These are phyloP conservation scores for Flaveria trinervia DNA, from an alignment of 129 eudicot genomes.

Conservation along the genomic window DNA sequence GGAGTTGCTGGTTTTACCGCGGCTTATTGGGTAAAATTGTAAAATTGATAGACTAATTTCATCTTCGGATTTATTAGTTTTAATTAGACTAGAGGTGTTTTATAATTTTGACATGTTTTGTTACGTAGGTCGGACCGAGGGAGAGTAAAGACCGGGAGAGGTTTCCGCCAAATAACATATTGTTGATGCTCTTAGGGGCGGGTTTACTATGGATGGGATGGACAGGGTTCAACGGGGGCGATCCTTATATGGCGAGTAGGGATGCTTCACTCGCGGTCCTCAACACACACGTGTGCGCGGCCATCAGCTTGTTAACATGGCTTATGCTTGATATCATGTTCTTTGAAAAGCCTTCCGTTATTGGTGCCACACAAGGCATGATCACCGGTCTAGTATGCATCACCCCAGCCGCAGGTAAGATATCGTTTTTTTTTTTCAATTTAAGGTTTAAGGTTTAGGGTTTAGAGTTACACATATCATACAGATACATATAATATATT, in stretches of 20 bases:
- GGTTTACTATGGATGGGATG: constrained; percentile 91
- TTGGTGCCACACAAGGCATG: constrained; percentile 87
- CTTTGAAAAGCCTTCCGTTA: constrained; percentile 75
- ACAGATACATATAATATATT: background rate
- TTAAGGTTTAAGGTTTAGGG: background rate
- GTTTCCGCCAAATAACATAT: constrained; percentile 82
- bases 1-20: constrained; percentile 84
- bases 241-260: constrained; percentile 70
- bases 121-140: constrained; percentile 71
- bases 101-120: no score
- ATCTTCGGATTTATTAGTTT: no score
- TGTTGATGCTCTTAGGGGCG: constrained; percentile 80
- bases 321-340: constrained; percentile 65
- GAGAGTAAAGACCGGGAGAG: constrained; percentile 59
- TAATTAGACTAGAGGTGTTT: no score
- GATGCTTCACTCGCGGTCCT: constrained; percentile 82
- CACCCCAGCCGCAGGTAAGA: constrained; percentile 87
- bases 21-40: constrained; percentile 62
- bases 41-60: background rate
- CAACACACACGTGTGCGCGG: constrained; percentile 78
- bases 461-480: background rate
- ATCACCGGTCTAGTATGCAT: constrained; percentile 81
- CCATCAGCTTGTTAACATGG: constrained; percentile 80
- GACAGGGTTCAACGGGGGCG: constrained; percentile 90
- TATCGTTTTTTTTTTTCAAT: no score